A percentile compares a stretch with the other conserved stretches of the same genome.
These are phyloP conservation scores for Hermanozyma aechmeae DNA, from an alignment of 805 yeast genomes.

Conservation along the genomic window DNA sequence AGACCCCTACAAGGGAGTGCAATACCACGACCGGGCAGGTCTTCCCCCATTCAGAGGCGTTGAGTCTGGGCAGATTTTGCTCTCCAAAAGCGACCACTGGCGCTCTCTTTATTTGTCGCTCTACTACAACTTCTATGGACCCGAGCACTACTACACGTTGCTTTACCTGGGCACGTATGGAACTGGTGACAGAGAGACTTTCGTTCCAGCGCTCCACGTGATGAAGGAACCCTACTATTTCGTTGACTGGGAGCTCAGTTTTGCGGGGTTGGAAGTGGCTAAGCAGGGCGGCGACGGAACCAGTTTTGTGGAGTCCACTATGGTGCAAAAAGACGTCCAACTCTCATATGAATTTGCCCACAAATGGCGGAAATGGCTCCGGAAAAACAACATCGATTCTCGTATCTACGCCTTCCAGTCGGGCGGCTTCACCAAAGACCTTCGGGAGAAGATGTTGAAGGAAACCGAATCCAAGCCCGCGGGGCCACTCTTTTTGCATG, in stretches of 20 bases:
- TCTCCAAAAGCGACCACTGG: slow-evolving; percentile 24
- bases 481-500: slow-evolving; percentile 20
- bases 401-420: slow-evolving; percentile 22
- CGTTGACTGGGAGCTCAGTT: slow-evolving; percentile 2
- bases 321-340: slow-evolving; percentile 23
- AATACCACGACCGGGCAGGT: slow-evolving; percentile 25
- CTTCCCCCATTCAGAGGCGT: slow-evolving; percentile 18
- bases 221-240: slow-evolving; percentile 25
- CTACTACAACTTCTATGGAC: slow-evolving; percentile 26
- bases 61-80: slow-evolving; percentile 28
- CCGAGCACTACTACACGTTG: slow-evolving; percentile 17
- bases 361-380: slow-evolving; percentile 20
- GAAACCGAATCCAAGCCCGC: slow-evolving; percentile 10
- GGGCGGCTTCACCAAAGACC: slow-evolving; percentile 15
- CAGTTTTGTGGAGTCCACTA: slow-evolving; percentile 16
- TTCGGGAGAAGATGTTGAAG: slow-evolving; percentile 13
- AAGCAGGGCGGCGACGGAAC: slow-evolving; percentile 4
- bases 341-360: slow-evolving; percentile 9
- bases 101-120: slow-evolving; percentile 20
- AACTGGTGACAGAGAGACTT: slow-evolving; percentile 27
- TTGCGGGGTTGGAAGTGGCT: neutral
- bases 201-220: slow-evolving; percentile 28
- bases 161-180: slow-evolving; percentile 28
- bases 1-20: slow-evolving; percentile 10
- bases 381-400: slow-evolving; percentile 13